Evolutionary conservation across 305 asterid genomes (phyloP).

Genomic region (Withania somnifera): DNA sequence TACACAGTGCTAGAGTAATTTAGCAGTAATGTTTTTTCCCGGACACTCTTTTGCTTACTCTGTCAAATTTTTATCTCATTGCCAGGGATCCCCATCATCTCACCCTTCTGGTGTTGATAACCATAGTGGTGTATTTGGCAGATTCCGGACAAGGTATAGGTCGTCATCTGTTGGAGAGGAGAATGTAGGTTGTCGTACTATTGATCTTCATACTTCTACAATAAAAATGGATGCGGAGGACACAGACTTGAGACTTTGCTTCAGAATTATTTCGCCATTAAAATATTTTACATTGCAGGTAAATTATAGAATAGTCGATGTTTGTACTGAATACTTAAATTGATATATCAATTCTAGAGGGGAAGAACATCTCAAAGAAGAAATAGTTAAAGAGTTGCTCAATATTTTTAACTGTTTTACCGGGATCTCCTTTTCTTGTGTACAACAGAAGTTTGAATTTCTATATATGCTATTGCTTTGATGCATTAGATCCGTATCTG

Average conservation of each 20-base stretch:
- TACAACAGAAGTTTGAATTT: background rate
- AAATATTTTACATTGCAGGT: slow-evolving; percentile 89
- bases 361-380: background rate
- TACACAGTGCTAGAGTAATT: background rate
- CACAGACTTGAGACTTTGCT: slow-evolving; percentile 85
- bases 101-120: slow-evolving; percentile 47
- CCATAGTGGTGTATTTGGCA: slow-evolving; percentile 66
- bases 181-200: slow-evolving; percentile 59
- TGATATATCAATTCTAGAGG: background rate
- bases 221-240: slow-evolving; percentile 94
- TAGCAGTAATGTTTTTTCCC: background rate
- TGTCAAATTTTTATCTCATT: slow-evolving; percentile 12
- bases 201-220: slow-evolving; percentile 85
- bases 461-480: background rate
- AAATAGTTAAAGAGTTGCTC: background rate
- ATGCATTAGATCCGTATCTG: background rate
- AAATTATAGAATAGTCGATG: background rate
- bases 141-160: slow-evolving; percentile 72
- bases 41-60: background rate
- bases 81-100: slow-evolving; percentile 64
- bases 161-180: slow-evolving; percentile 52
- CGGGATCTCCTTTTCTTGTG: background rate
- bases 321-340: background rate
- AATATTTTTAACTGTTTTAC: background rate
- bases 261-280: slow-evolving; percentile 85